Conservation (phyloP, 352 stramenopile species). For the Globisporangium alternatum region DNA sequence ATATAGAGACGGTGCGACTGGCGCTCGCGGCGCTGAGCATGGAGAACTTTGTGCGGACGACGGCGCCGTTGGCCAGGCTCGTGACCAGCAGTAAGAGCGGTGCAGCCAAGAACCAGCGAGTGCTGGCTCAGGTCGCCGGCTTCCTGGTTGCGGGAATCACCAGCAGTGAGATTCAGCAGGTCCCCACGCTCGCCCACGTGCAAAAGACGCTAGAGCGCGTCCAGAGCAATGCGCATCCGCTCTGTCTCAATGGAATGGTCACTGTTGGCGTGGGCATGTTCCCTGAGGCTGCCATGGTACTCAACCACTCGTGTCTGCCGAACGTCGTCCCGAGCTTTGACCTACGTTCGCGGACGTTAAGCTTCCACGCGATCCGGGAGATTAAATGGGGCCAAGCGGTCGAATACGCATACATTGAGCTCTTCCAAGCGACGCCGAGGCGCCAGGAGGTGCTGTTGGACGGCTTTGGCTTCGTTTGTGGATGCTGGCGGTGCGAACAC, state of each 20-base stretch:
- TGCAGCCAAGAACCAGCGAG: neutral
- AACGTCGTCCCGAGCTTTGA: slow-evolving; percentile 61
- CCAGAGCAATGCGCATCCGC: slow-evolving; percentile 54
- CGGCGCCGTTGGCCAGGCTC: slow-evolving; percentile 27
- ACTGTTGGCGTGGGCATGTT: slow-evolving; percentile 57
- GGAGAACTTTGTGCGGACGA: slow-evolving; percentile 44
- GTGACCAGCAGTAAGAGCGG: slow-evolving; percentile 12
- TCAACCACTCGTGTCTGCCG: slow-evolving; percentile 69
- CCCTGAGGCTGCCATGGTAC: slow-evolving; percentile 58
- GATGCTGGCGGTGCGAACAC: slow-evolving; percentile 38
- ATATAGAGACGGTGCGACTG: slow-evolving; percentile 50
- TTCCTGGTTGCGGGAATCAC: slow-evolving; percentile 13
- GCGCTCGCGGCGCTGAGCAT: slow-evolving; percentile 52
- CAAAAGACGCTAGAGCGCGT: slow-evolving; percentile 34
- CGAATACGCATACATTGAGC: slow-evolving; percentile 60
- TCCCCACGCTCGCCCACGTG: slow-evolving; percentile 24
- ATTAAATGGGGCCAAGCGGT: slow-evolving; percentile 31
- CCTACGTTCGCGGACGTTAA: slow-evolving; percentile 35
- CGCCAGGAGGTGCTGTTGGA: slow-evolving; percentile 33
- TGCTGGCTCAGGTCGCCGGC: neutral
- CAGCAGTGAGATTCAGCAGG: neutral
- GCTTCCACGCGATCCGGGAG: slow-evolving; percentile 38
- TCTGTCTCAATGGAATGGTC: slow-evolving; percentile 37
- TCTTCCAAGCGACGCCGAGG: slow-evolving; percentile 31
- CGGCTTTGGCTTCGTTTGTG: slow-evolving; percentile 55